phyloP scores from a whole-genome alignment of 1,284 basidiomycete genomes.

The Rhodotorula sp. region DNA sequence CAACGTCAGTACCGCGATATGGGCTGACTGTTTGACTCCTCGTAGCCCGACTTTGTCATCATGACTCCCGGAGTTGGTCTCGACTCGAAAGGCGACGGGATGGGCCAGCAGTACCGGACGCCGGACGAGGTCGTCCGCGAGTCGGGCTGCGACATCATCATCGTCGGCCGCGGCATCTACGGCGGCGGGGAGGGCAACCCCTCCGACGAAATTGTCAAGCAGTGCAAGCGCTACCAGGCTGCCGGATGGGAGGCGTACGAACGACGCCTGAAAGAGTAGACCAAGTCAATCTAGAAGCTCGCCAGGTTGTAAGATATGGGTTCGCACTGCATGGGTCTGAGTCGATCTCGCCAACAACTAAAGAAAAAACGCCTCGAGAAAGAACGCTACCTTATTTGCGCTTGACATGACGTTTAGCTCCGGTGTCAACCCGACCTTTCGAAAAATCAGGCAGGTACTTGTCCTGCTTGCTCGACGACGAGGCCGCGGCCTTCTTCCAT shows the following conservation, averaged over 20 bases:
- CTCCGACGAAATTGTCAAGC: slow-evolving; percentile 61
- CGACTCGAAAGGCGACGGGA: slow-evolving; percentile 73
- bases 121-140: slow-evolving; percentile 79
- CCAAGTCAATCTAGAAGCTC: neutral
- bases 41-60: slow-evolving; percentile 75
- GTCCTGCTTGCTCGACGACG: neutral
- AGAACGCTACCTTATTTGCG: neutral
- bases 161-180: slow-evolving; percentile 94
- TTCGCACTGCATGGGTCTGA: neutral
- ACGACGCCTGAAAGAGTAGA: slow-evolving; percentile 24
- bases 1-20: too few relatives aligned
- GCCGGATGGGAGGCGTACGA: slow-evolving; percentile 90
- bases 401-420: neutral
- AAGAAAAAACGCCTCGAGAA: neutral
- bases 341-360: slow-evolving; percentile 1
- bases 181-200: slow-evolving; percentile 65
- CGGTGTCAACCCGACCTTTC: neutral
- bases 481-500: slow-evolving; percentile 1
- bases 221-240: slow-evolving; percentile 76
- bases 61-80: slow-evolving; percentile 91
- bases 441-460: slow-evolving; percentile 1
- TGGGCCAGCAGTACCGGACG: slow-evolving; percentile 97
- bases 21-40: too few relatives aligned
- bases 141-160: slow-evolving; percentile 94
- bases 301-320: neutral